A percentile compares a stretch with the other conserved stretches of the same genome.
These are phyloP conservation scores for Thelephora terrestris DNA, from an alignment of 1,284 basidiomycete genomes.

Conservation along the genomic window DNA sequence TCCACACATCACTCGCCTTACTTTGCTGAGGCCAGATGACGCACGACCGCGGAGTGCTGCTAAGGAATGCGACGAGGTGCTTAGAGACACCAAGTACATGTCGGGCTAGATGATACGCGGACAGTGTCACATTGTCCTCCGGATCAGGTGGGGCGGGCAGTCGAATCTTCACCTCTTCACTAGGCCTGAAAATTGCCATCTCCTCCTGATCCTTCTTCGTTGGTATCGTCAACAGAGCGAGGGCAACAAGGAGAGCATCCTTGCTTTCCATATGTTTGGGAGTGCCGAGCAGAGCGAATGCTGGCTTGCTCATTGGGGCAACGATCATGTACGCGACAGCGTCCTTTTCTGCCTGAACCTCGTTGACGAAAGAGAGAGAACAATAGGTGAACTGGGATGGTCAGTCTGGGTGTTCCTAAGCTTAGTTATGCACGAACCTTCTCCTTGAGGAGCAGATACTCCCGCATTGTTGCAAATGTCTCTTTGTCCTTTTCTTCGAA, in stretches of 20 bases:
- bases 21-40: too few species aligned
- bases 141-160: too few species aligned
- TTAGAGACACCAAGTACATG: too few species aligned
- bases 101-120: too few species aligned
- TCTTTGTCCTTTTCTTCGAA: slow-evolving; percentile 30
- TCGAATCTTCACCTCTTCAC: too few species aligned
- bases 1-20: too few species aligned
- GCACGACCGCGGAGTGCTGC: too few species aligned
- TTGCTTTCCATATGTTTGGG: not conserved
- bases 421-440: slow-evolving; percentile 19
- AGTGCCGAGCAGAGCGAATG: not conserved
- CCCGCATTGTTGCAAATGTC: slow-evolving; percentile 30
- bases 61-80: too few species aligned
- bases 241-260: not conserved
- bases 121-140: too few species aligned
- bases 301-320: not conserved
- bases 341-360: not conserved
- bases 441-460: slow-evolving; percentile 34
- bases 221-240: too few species aligned
- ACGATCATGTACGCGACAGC: slow-evolving; percentile 7
- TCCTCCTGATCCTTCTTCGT: too few species aligned
- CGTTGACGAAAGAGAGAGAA: slow-evolving; percentile 21
- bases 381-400: slow-evolving; percentile 24
- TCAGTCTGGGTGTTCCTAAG: not conserved
- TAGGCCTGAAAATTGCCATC: too few species aligned